These are phyloP conservation scores for Torulaspora delbrueckii DNA, from an alignment of 805 yeast species.

Conservation along the genomic window DNA sequence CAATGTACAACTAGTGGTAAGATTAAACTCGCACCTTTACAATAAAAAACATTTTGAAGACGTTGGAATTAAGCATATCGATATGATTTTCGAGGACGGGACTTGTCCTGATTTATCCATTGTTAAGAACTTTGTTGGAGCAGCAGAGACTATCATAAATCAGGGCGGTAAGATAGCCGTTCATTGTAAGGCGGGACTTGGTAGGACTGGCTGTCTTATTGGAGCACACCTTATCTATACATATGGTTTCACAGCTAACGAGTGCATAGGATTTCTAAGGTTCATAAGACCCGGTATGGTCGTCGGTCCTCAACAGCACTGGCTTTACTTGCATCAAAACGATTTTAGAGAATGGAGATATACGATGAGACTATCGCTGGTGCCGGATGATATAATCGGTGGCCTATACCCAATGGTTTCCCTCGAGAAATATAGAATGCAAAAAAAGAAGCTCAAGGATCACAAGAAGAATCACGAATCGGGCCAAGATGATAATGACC, in stretches of 20 bases:
- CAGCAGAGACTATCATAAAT: conserved; percentile 82
- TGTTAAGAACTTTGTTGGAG: conserved; percentile 90
- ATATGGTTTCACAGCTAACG: conserved; percentile 94
- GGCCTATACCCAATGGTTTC: conserved; percentile 60
- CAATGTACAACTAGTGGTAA: conserved; percentile 82
- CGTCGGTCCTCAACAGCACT: conserved; percentile 99
- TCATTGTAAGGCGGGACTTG: conserved; percentile 98
- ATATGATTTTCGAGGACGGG: conserved; percentile 96
- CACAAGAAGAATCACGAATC: conserved; percentile 26
- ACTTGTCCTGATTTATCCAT: conserved; percentile 94
- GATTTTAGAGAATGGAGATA: conserved; percentile 95
- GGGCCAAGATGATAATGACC: conserved; percentile 17
- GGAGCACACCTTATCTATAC: conserved; percentile 96
- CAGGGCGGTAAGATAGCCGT: conserved; percentile 93
- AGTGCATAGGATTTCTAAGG: conserved; percentile 94
- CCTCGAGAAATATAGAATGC: conserved; percentile 55
- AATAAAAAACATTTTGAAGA: conserved; percentile 79
- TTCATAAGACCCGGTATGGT: conserved; percentile 98
- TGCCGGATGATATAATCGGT: conserved; percentile 62
- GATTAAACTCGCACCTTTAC: conserved; percentile 88
- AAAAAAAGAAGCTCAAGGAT: conserved; percentile 39
- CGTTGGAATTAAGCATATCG: conserved; percentile 81
- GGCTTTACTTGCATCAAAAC: conserved; percentile 93
- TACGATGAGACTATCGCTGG: conserved; percentile 74
- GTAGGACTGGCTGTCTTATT: conserved; percentile 95